A percentile compares a stretch with the other conserved stretches of the same genome.
phyloP scores from a whole-genome alignment of 2,329 filamentous ascomycete species.

The Xylariaceae sp. region DNA sequence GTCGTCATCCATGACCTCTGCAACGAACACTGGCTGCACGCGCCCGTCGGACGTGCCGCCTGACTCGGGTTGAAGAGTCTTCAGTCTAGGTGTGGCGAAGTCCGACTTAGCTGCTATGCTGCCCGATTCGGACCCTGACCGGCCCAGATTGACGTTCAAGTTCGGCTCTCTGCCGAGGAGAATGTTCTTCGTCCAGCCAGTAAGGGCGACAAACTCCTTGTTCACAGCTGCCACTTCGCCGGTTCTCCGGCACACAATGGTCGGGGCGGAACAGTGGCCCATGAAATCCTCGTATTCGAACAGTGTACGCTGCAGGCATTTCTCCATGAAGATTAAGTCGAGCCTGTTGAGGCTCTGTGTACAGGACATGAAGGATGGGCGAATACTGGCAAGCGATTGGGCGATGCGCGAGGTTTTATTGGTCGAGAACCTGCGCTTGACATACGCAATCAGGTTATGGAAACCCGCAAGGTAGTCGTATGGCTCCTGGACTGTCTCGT shows the following conservation, averaged over 20 bases:
- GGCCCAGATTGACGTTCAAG: slow-evolving; percentile 73
- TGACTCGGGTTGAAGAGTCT: slow-evolving; percentile 38
- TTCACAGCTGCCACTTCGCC: slow-evolving; percentile 94
- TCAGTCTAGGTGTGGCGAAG: slow-evolving; percentile 47
- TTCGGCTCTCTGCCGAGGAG: slow-evolving; percentile 84
- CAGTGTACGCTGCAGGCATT: slow-evolving; percentile 87
- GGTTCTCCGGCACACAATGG: slow-evolving; percentile 83
- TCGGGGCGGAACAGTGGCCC: slow-evolving; percentile 80
- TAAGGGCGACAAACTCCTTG: slow-evolving; percentile 94
- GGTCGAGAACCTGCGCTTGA: slow-evolving; percentile 71
- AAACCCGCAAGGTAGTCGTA: slow-evolving; percentile 89
- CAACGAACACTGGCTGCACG: slow-evolving; percentile 78
- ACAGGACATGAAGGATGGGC: slow-evolving; percentile 88
- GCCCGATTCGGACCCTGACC: slow-evolving; percentile 40
- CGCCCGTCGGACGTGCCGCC: slow-evolving; percentile 41
- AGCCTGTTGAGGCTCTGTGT: slow-evolving; percentile 82
- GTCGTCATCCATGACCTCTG: slow-evolving; percentile 89
- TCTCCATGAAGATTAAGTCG: slow-evolving; percentile 96
- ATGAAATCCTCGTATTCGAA: slow-evolving; percentile 93
- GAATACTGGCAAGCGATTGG: slow-evolving; percentile 80
- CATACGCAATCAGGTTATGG: slow-evolving; percentile 76
- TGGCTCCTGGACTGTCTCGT: slow-evolving; percentile 82
- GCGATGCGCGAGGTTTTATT: slow-evolving; percentile 78
- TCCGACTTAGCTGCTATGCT: slow-evolving; percentile 40
- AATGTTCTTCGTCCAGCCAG: slow-evolving; percentile 88